Base-by-base conservation (phyloP, 1,284 basidiomycete genomes). In the Sporisorium reilianum region DNA sequence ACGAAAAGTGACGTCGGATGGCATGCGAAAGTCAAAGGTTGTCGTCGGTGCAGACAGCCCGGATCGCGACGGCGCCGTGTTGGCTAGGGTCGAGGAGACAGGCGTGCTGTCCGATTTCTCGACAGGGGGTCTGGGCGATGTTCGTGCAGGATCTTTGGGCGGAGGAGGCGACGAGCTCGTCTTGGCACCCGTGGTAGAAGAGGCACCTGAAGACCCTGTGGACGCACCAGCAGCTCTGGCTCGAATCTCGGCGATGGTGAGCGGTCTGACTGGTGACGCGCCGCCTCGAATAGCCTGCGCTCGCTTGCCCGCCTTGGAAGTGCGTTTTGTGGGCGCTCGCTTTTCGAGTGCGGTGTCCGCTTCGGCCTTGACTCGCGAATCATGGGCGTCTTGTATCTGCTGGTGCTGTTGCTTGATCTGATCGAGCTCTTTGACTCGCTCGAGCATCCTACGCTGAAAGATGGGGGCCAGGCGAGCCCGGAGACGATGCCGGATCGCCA, bases 1-100 rank as follows among this genome's bases (percentile, higher is more conserved):
- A 34, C 85, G 84, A 10, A 80, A 61, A 48, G 85, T 85, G 57
- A 82, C 53, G 12, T 54, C 46, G n/a, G 58, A 69, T 2, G 72
- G 52, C 63, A 69, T 65, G 38, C 63, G 56, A 25, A 75, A 69
- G 30, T 63, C 49, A 26, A 75, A 69, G 3, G 42, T 38, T 3
- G 58, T 53, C 7, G 44, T 38, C n/a, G 64, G 64, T 16, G 40
- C 34, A 38, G 26, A 20, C 16, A 51, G 14, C n/a, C 23, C 54
- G n/a, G 38, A 22, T 20, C 40, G 22, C 20, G 34, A 20, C 9
- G 18, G 23, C 14, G 20, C 5, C n/a, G 11, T 8, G 1, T 14
- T 26, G 44, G 34, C 25, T 22, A 41, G 26, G 7, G 26, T 52
- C 14, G 48, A 26, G 8, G 22, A 26, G 25, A 11, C 2, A 7